These are phyloP conservation scores for Suillus bovinus DNA, from an alignment of 768 basidiomycete species.

Conservation along the genomic window DNA sequence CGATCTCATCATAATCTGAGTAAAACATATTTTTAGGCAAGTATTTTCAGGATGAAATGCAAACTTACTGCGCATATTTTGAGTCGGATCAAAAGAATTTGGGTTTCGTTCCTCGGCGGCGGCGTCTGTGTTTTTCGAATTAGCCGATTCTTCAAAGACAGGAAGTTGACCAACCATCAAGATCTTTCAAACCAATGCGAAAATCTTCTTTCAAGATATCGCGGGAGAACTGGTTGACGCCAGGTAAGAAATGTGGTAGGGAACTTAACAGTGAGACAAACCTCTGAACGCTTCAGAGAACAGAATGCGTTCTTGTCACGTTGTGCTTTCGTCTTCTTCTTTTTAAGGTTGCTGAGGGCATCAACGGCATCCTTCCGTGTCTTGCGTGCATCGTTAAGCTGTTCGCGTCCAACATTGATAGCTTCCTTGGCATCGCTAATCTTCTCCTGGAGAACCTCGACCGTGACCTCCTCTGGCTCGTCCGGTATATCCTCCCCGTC, in stretches of 20 bases:
- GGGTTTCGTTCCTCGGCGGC: constrained; percentile 59
- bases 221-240: constrained; percentile 45
- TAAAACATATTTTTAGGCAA: not conserved
- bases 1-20: constrained; percentile 57
- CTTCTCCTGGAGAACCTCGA: constrained; percentile 45
- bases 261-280: constrained; percentile 21
- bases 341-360: constrained; percentile 39
- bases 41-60: not conserved
- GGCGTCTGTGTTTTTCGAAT: constrained; percentile 39
- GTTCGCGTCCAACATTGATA: constrained; percentile 41
- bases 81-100: constrained; percentile 52
- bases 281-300: constrained; percentile 57
- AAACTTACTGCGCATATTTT: constrained; percentile 47
- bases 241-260: constrained; percentile 9
- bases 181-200: constrained; percentile 54
- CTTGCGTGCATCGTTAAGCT: constrained; percentile 38
- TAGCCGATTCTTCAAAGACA: not conserved
- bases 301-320: constrained; percentile 63
- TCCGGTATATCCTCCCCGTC: constrained; percentile 20
- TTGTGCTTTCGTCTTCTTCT: constrained; percentile 32
- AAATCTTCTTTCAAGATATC: constrained; percentile 62
- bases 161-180: constrained; percentile 45
- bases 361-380: constrained; percentile 45
- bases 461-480: constrained; percentile 41
- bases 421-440: constrained; percentile 42